Conservation (phyloP, 208 protist genomes). For the Angomonas deanei region DNA sequence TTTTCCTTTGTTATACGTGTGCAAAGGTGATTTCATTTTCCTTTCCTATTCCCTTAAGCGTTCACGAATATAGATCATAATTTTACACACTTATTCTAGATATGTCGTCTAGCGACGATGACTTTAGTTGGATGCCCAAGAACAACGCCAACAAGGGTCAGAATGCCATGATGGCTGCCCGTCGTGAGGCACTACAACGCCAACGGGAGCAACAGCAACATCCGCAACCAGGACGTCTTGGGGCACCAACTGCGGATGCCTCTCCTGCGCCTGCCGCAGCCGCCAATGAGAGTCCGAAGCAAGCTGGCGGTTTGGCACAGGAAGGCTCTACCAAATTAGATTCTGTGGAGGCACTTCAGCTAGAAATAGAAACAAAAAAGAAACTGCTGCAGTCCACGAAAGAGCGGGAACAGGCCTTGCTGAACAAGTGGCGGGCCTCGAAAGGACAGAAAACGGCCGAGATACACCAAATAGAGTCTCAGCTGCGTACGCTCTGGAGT, state of each 20-base stretch:
- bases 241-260: neutral
- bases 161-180: conserved; percentile 55
- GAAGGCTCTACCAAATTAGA: conserved; percentile 17
- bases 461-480: conserved; percentile 56
- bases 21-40: neutral
- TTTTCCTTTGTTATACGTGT: neutral
- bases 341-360: conserved; percentile 42
- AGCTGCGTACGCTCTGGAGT: conserved; percentile 41
- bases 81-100: neutral
- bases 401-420: conserved; percentile 49
- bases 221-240: conserved; percentile 4
- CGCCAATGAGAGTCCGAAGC: too few species aligned
- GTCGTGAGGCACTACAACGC: conserved; percentile 40
- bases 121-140: neutral
- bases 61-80: neutral
- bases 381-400: conserved; percentile 35
- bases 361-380: conserved; percentile 53
- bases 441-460: conserved; percentile 72
- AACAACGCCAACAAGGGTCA: conserved; percentile 18
- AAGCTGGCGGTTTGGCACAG: too few species aligned
- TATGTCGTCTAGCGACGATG: conserved; percentile 5
- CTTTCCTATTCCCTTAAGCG: neutral
- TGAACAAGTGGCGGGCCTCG: conserved; percentile 45
- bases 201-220: conserved; percentile 38
- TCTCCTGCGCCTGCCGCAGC: too few species aligned